Conservation (phyloP, 768 basidiomycete genomes). For the Mycena polygramma region DNA sequence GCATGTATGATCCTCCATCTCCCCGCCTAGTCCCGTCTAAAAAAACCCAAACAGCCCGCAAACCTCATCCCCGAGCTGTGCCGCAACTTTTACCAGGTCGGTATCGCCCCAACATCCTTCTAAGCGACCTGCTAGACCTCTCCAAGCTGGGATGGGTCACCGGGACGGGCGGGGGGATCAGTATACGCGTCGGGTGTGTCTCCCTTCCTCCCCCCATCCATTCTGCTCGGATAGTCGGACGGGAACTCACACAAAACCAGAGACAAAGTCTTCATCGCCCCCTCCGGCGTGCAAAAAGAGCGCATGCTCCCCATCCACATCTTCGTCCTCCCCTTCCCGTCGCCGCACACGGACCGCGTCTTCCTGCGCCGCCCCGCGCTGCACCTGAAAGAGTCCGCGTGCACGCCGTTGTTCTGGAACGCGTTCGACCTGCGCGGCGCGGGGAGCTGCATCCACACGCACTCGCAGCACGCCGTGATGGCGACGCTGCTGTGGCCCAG, state of each 20-base stretch:
- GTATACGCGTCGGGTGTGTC: conserved; percentile 75
- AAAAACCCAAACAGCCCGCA: conserved; percentile 70
- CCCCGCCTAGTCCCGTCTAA: conserved; percentile 20
- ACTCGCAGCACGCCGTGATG: conserved; percentile 93
- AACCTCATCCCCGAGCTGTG: conserved; percentile 92
- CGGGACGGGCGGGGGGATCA: conserved; percentile 88
- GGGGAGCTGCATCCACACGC: conserved; percentile 92
- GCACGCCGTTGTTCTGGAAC: conserved; percentile 94
- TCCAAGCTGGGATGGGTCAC: conserved; percentile 88
- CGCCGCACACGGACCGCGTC: conserved; percentile 76
- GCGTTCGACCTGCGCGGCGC: conserved; percentile 85
- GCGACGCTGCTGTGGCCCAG: conserved; percentile 84
- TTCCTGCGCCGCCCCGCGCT: conserved; percentile 82
- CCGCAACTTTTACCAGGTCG: conserved; percentile 78
- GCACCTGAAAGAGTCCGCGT: conserved; percentile 86
- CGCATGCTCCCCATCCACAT: conserved; percentile 87
- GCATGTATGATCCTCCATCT: conserved; percentile 61
- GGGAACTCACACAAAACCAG: conserved; percentile 48
- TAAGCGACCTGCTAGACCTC: conserved; percentile 20
- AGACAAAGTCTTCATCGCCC: conserved; percentile 87
- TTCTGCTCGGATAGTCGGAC: background rate
- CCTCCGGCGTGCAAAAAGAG: conserved; percentile 93
- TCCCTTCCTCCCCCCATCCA: too few relatives aligned
- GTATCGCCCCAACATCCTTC: conserved; percentile 26
- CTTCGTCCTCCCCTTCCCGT: conserved; percentile 87